Conservation (phyloP, 306 rosid species). For the Begonia masoniana region DNA sequence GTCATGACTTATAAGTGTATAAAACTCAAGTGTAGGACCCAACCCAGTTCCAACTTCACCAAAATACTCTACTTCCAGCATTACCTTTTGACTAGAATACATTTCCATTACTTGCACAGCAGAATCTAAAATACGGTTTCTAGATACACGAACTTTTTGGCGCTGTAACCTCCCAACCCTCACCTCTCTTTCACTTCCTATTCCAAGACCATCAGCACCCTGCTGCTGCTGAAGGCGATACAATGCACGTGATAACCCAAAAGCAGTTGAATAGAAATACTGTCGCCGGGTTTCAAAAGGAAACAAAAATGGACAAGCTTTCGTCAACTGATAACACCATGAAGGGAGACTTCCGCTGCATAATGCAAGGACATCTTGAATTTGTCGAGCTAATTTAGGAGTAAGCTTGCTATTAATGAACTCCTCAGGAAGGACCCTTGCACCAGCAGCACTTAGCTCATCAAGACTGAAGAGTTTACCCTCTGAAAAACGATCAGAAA, state of each 20-base stretch:
- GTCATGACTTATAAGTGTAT: slow-evolving; percentile 91
- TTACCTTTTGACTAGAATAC: slow-evolving; percentile 98
- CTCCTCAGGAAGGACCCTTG: slow-evolving; percentile 60
- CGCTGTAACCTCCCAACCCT: slow-evolving; percentile 98
- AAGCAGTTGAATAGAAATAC: slow-evolving; percentile 94
- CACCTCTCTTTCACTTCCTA: slow-evolving; percentile 76
- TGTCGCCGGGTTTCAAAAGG: slow-evolving; percentile 95
- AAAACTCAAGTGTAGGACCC: slow-evolving; percentile 98
- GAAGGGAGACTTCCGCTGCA: slow-evolving; percentile 99
- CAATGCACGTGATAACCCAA: slow-evolving; percentile 92
- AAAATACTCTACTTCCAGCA: slow-evolving; percentile 97
- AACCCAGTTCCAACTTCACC: slow-evolving; percentile 99
- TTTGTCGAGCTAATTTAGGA: slow-evolving; percentile 93
- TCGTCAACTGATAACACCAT: slow-evolving; percentile 96
- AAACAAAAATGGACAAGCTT: slow-evolving; percentile 94
- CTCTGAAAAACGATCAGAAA: slow-evolving; percentile 62
- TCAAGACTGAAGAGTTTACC: slow-evolving; percentile 45
- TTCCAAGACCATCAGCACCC: slow-evolving; percentile 96
- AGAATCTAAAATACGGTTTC: slow-evolving; percentile 93
- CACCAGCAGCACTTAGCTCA: slow-evolving; percentile 44
- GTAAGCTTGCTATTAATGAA: slow-evolving; percentile 90
- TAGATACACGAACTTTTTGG: slow-evolving; percentile 94
- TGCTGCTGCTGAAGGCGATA: slow-evolving; percentile 97
- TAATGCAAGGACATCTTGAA: slow-evolving; percentile 98
- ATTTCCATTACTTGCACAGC: slow-evolving; percentile 99